Evolutionary conservation across 1,139 yeast species (phyloP).

Genomic region (Magnusiomyces magnusii): DNA sequence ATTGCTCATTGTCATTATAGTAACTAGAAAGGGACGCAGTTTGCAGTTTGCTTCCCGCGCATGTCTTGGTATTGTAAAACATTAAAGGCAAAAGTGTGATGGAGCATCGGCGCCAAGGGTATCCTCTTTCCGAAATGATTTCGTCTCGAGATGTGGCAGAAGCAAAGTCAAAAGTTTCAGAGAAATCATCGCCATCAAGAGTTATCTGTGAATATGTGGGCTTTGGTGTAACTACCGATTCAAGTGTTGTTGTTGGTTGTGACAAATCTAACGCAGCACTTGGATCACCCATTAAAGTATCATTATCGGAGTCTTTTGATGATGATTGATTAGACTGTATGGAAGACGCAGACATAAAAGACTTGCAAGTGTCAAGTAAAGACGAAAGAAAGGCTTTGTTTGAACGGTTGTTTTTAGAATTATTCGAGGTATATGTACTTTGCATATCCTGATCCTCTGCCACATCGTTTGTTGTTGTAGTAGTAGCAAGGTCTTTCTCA

Average conservation of each 20-base stretch:
- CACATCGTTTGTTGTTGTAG: too few relatives aligned
- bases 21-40: background rate
- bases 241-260: too few relatives aligned
- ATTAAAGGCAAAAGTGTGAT: slow-evolving; percentile 1
- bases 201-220: background rate
- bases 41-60: slow-evolving; percentile 1
- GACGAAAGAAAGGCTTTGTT: background rate
- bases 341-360: too few relatives aligned
- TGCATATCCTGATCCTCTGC: background rate
- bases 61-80: background rate
- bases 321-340: background rate
- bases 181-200: slow-evolving; percentile 2
- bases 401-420: background rate
- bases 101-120: slow-evolving; percentile 8
- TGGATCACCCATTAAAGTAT: background rate
- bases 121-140: slow-evolving; percentile 1
- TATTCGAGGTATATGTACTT: background rate
- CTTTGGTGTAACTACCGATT: too few relatives aligned
- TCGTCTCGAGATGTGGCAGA: background rate
- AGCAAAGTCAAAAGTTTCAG: background rate
- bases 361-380: background rate
- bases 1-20: background rate
- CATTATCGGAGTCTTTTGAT: background rate
- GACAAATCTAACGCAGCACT: too few relatives aligned
- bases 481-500: background rate